Conservation (phyloP, 2,329 filamentous ascomycete genomes). For the Pseudocercospora fijiensis region DNA sequence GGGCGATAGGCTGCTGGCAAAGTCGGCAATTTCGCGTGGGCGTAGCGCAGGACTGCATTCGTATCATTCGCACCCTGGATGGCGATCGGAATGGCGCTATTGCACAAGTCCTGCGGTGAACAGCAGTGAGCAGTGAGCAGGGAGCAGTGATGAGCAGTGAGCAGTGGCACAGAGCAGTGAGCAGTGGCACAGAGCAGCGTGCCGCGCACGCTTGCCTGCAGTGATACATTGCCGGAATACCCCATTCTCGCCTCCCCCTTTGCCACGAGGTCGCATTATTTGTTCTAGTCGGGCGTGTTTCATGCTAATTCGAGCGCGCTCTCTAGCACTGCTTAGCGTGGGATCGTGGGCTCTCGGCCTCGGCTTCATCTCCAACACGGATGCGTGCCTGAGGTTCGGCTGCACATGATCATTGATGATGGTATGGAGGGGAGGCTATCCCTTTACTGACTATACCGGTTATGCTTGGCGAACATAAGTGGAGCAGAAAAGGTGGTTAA, state of each 20-base stretch:
- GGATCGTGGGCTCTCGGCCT: background rate
- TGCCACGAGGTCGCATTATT: background rate
- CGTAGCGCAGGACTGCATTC: slow-evolving; percentile 2
- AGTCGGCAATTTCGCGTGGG: slow-evolving; percentile 10
- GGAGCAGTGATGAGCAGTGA: too few species aligned
- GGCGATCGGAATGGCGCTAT: slow-evolving; percentile 8
- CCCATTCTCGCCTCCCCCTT: background rate
- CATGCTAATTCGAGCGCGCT: background rate
- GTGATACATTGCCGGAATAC: slow-evolving; percentile 9
- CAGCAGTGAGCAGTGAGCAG: too few species aligned
- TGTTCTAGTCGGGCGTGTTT: background rate
- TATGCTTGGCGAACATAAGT: too few species aligned
- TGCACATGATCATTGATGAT: too few species aligned
- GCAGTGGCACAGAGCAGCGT: too few species aligned
- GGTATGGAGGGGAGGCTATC: too few species aligned
- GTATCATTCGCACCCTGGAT: slow-evolving; percentile 12
- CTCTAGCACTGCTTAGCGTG: slow-evolving; percentile 4
- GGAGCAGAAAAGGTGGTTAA: too few species aligned
- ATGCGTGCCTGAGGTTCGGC: background rate
- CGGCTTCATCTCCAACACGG: too few species aligned
- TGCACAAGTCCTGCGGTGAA: slow-evolving; percentile 9
- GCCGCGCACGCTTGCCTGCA: slow-evolving; percentile 10
- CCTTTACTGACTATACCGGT: too few species aligned
- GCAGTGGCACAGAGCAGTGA: too few species aligned
- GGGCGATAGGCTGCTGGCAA: background rate